These are phyloP conservation scores for Lactarius indigo DNA, from an alignment of 768 basidiomycete genomes.

Conservation along the genomic window DNA sequence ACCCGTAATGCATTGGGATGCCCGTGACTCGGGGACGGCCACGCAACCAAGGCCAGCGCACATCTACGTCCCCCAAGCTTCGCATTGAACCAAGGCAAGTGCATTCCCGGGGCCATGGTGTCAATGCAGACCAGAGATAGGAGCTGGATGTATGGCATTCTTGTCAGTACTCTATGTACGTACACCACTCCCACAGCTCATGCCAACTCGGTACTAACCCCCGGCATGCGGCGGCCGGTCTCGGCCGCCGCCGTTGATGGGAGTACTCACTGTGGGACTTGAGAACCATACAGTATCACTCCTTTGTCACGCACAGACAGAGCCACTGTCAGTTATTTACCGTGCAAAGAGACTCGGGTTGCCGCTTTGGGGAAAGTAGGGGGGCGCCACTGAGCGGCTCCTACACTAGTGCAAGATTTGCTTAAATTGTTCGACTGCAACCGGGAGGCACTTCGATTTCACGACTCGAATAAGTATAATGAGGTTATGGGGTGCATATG, in stretches of 20 bases:
- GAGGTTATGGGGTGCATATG: background rate
- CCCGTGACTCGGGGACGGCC: background rate
- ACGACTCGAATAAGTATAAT: background rate
- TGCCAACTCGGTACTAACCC: background rate
- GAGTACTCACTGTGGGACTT: background rate
- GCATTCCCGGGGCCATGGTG: background rate
- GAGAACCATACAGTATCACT: background rate
- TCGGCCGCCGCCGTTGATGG: background rate
- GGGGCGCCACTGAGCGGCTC: background rate
- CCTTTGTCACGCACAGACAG: constrained; percentile 1
- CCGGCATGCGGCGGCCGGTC: constrained; percentile 11
- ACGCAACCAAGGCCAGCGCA: background rate
- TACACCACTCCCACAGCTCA: background rate
- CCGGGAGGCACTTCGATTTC: background rate
- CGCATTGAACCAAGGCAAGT: background rate
- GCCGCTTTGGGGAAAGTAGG: background rate
- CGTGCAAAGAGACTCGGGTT: background rate
- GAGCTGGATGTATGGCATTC: background rate
- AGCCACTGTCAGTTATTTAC: background rate
- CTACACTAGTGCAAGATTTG: background rate
- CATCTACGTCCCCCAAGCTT: background rate
- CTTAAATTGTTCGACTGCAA: background rate
- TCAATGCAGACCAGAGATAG: background rate
- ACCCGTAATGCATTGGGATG: background rate
- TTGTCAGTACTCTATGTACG: background rate